Percentiles rank a stretch among this genome's conserved stretches.
Conservation (phyloP, 257 asterid genomes). For the Ophiorrhiza pumila region DNA sequence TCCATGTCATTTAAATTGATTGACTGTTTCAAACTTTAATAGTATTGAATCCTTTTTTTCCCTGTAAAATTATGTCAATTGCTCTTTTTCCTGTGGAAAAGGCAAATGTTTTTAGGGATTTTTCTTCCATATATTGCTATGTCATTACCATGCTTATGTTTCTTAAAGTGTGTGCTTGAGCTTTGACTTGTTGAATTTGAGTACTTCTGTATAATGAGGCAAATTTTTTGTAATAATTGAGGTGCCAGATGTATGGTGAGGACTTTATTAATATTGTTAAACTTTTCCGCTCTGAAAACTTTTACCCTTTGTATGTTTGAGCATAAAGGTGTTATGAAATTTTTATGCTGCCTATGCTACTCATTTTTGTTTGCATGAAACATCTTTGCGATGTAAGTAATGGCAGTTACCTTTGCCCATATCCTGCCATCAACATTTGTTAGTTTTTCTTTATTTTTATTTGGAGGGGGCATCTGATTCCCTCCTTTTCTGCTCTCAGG, state of each 20-base stretch:
- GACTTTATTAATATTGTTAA: not conserved
- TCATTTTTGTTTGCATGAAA: not conserved
- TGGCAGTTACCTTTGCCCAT: constrained; percentile 6
- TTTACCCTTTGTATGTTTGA: not conserved
- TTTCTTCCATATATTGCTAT: no score
- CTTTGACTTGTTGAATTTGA: not conserved
- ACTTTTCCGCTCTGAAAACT: not conserved
- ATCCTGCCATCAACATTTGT: constrained; percentile 8
- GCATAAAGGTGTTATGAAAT: not conserved
- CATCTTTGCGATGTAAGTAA: not conserved
- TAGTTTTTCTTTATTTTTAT: constrained; percentile 13
- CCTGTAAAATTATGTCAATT: not conserved
- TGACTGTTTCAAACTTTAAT: not conserved
- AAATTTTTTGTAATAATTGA: not conserved
- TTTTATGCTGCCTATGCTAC: not conserved
- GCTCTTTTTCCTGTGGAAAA: not conserved
- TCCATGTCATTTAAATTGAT: not conserved
- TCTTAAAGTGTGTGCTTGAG: not conserved
- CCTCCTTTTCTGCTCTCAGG: constrained; percentile 27
- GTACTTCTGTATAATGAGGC: not conserved
- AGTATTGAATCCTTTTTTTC: not conserved
- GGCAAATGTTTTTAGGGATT: not conserved
- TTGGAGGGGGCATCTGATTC: not conserved
- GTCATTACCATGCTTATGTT: not conserved
- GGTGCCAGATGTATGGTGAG: not conserved